Percentiles rank a stretch among this genome's conserved stretches.
These are phyloP conservation scores for Aspergillus sp. DNA, from an alignment of 2,329 filamentous ascomycete species.

Conservation along the genomic window DNA sequence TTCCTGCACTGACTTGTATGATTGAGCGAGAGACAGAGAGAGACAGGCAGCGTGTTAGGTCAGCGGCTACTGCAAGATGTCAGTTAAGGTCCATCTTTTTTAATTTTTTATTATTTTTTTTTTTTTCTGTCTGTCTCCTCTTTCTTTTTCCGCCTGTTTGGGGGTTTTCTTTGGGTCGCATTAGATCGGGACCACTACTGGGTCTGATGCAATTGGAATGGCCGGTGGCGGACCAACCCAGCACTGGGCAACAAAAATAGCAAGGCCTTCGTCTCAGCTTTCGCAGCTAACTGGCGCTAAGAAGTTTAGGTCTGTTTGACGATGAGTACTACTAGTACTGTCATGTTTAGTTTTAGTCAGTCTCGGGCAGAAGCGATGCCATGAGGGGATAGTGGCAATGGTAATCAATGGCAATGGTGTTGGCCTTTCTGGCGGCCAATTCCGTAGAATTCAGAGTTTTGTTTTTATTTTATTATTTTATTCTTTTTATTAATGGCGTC, in stretches of 20 bases:
- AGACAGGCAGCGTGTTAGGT: conserved; percentile 1
- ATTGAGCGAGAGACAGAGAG: background rate
- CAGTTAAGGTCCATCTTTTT: background rate
- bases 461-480: background rate
- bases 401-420: too few species aligned
- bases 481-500: background rate
- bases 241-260: conserved; percentile 6
- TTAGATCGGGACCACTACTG: conserved; percentile 6
- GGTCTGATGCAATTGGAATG: conserved; percentile 4
- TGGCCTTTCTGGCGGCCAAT: background rate
- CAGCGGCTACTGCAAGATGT: conserved; percentile 5
- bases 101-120: background rate
- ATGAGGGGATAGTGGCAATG: background rate
- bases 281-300: conserved; percentile 3
- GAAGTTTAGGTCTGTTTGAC: conserved; percentile 1
- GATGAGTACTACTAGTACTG: background rate
- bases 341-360: background rate
- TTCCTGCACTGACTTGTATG: background rate
- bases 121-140: background rate
- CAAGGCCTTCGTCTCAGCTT: background rate
- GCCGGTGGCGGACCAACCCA: conserved; percentile 6
- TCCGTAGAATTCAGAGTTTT: background rate
- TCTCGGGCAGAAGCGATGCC: background rate
- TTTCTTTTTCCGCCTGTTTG: background rate
- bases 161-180: background rate